Evolutionary conservation across 2,329 filamentous ascomycete genomes (phyloP), one percentile per base, ranked within the genome.

Genomic region (Fusarium kyushuense): DNA sequence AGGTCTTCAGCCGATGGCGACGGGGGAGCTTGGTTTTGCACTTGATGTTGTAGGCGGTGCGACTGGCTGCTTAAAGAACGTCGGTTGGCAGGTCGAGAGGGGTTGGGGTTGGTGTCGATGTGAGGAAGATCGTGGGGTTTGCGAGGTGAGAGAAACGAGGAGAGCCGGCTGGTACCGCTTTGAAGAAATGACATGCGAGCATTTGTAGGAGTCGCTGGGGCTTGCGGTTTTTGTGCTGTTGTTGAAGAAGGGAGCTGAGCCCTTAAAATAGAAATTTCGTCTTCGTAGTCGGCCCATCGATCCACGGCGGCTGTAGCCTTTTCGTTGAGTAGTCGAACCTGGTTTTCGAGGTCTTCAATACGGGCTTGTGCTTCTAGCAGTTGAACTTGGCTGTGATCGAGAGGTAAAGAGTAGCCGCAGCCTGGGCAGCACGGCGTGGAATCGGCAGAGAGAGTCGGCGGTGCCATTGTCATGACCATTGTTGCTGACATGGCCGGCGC

Each of bases 221-320:
- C 65, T 59, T 60, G 70, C 16, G n/a, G 17, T 56, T 70, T 65
- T 23, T 56, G 47, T 1, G 47, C 54, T 23, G 41, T 41, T 10
- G 58, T 54, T 6, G 62, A 73, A 48, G 46, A 73, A 56, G 72
- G 75, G 23, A 69, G 75, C 75, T 74, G 72, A 35, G 79, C 80
- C 69, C 87, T 87, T 55, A 93, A 82, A 43, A 79, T 82, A 43
- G 87, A 83, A 40, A 94, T 84, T 76, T 94, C 90, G 78, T 93
- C 91, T 79, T 95, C 92, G 83, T 93, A 94, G 81, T 93, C 90
- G 74, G 92, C 90, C 86, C 86, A 89, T 76, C 85, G 86, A 77
- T 89, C 86, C 65, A 88, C 84, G 76, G 83, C 83, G 33, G 88
- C 87, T 5, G 89, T 86, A 57, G 90, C 90, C 78, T 92, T 93